phyloP scores from a whole-genome alignment of 2,329 filamentous ascomycete species.

The Orbilia javanica region DNA sequence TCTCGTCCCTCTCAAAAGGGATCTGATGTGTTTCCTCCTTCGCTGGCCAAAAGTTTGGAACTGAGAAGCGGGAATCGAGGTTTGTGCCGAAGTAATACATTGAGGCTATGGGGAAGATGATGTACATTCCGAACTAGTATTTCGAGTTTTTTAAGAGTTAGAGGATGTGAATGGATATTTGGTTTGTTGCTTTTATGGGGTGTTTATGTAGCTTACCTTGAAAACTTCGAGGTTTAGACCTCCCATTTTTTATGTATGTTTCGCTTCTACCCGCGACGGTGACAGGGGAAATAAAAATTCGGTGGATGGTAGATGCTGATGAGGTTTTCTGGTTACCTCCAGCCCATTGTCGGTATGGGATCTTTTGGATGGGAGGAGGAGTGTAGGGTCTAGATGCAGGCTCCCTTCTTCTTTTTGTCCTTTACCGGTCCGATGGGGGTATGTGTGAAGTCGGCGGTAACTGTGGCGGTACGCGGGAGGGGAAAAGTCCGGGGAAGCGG shows the following conservation, averaged over 20 bases:
- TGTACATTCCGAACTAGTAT: slow-evolving; percentile 92
- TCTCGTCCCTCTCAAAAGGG: slow-evolving; percentile 83
- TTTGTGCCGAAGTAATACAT: slow-evolving; percentile 99
- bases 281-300: background rate
- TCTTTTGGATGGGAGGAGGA: background rate
- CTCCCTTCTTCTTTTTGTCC: background rate
- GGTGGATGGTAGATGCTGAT: background rate
- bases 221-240: slow-evolving; percentile 94
- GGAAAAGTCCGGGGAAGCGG: background rate
- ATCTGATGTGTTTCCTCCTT: slow-evolving; percentile 80
- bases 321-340: slow-evolving; percentile 15
- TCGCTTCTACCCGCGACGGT: background rate
- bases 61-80: slow-evolving; percentile 88
- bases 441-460: background rate
- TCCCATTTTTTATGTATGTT: slow-evolving; percentile 70
- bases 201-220: slow-evolving; percentile 74
- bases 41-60: slow-evolving; percentile 94
- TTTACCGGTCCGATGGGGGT: background rate
- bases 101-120: slow-evolving; percentile 97
- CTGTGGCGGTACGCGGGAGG: background rate
- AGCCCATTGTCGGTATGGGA: slow-evolving; percentile 28
- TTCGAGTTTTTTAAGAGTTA: slow-evolving; percentile 29
- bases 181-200: no score
- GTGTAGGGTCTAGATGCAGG: background rate
- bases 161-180: background rate